Evolutionary conservation across 2,329 filamentous ascomycete genomes (phyloP), one percentile per base, ranked within the genome.

Genomic region (Rutstroemia sp.): DNA sequence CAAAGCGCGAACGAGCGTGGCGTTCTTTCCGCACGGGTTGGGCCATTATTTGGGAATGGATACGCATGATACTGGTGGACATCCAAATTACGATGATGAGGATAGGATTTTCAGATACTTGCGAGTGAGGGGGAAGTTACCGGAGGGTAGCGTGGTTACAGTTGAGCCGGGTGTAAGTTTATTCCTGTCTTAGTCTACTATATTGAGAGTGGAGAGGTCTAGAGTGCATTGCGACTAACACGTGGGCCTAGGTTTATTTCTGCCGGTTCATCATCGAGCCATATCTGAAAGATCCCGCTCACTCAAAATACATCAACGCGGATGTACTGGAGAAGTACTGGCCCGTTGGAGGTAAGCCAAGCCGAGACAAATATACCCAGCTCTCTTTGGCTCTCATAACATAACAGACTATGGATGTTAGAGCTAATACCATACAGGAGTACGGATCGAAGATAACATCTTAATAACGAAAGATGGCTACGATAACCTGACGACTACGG

Each of bases 31-130:
- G 1, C 92, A 96, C 70, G 92, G 92, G 0, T 75, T 96, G 1
- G 92, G 92, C 0, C 92, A 96, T 72, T 92, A 95, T 70, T 76
- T 96, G 9, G 92, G 92, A 60, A 86, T 96, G 79, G 92, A 96
- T 70, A 95, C 91, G 2, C 92, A 96, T 70, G 92, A 96, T 67
- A 88, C 85, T 0, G 88, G 87, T 59, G 89, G 88, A 21, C 85
- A 90, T 69, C 78, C 88, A 38, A 87, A 92, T 71, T 90, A 88
- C 65, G 77, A 77, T 8, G 94, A 99, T 69, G 75, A 80, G 58
- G 92, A 99, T 70, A 76, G 81, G 38, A 83, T 96, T 79, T 97
- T 96, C 74, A 80, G 83, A 53, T 97, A 96, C 69, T 75, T 99
- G 59, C 79, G 94, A 46, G 85, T 95, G 41, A 78, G 94, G 53